A percentile compares a stretch with the other conserved stretches of the same genome.
Evolutionary conservation across 1,284 basidiomycete genomes (phyloP).

Genomic region (Agaricales sp.): DNA sequence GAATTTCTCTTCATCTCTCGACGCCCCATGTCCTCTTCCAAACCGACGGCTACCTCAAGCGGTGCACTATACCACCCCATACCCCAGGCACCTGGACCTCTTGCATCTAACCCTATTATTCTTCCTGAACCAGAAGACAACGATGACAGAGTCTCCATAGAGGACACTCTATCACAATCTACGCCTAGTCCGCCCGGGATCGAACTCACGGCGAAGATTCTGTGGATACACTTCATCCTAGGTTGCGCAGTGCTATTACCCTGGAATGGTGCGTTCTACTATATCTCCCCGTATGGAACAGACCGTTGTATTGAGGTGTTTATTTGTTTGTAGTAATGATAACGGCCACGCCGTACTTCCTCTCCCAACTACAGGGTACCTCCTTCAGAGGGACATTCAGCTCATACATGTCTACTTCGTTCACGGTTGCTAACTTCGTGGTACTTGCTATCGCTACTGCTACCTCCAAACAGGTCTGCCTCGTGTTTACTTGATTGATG

Average conservation of each 20-base stretch:
- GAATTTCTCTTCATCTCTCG: too few relatives aligned
- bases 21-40: too few relatives aligned
- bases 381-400: conserved; percentile 48
- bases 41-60: too few relatives aligned
- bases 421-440: conserved; percentile 53
- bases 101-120: too few relatives aligned
- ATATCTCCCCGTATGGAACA: conserved; percentile 4
- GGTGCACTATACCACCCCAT: not conserved
- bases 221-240: conserved; percentile 59
- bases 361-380: conserved; percentile 49
- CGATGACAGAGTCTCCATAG: too few relatives aligned
- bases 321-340: conserved; percentile 61
- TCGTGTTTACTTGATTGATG: not conserved
- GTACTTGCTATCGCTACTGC: conserved; percentile 64
- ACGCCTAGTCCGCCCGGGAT: too few relatives aligned
- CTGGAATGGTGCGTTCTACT: conserved; percentile 58
- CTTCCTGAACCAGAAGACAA: too few relatives aligned
- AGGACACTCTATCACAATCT: too few relatives aligned
- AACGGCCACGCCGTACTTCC: conserved; percentile 67
- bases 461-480: conserved; percentile 53
- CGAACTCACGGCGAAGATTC: conserved; percentile 32
- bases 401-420: conserved; percentile 58
- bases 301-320: conserved; percentile 7
- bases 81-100: conserved; percentile 2
- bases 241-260: conserved; percentile 65